phyloP scores from a whole-genome alignment of 208 protist species.

The Acanthamoeba divionensis region DNA sequence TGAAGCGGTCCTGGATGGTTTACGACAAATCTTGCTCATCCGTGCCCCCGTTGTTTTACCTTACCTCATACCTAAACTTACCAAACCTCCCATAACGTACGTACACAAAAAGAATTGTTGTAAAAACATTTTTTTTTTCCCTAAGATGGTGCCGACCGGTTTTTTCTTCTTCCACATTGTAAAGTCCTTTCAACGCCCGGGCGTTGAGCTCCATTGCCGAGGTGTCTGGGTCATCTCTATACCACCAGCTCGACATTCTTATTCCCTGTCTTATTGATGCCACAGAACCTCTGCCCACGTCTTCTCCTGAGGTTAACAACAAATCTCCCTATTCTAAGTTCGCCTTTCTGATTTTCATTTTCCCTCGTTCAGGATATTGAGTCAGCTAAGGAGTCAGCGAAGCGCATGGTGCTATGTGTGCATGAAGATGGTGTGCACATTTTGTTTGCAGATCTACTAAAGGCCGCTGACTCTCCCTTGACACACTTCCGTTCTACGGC shows the following conservation, averaged over 20 bases:
- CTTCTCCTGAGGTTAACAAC: not conserved
- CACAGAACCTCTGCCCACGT: slow-evolving; percentile 12
- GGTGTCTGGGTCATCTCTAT: slow-evolving; percentile 74
- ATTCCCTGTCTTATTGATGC: slow-evolving; percentile 73
- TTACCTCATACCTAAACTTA: slow-evolving; percentile 78
- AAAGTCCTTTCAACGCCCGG: slow-evolving; percentile 64
- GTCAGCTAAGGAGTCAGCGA: slow-evolving; percentile 19
- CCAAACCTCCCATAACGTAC: slow-evolving; percentile 72
- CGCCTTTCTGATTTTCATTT: not conserved
- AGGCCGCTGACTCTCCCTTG: not conserved
- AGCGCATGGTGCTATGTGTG: slow-evolving; percentile 51
- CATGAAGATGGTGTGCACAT: slow-evolving; percentile 54
- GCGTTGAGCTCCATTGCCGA: slow-evolving; percentile 73
- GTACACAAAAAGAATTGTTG: not conserved
- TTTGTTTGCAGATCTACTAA: slow-evolving; percentile 52
- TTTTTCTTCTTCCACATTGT: not conserved
- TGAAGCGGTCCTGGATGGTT: slow-evolving; percentile 71
- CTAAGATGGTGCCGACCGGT: not conserved
- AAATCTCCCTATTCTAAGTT: not conserved
- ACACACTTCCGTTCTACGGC: not conserved
- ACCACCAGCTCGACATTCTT: slow-evolving; percentile 71
- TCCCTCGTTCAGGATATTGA: not conserved
- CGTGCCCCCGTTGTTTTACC: slow-evolving; percentile 73
- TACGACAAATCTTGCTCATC: slow-evolving; percentile 77
- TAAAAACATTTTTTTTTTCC: not conserved